Evolutionary conservation across 2,329 filamentous ascomycete species (phyloP), one percentile per base, ranked within the genome.

Genomic region (Aspergillus tanneri): DNA sequence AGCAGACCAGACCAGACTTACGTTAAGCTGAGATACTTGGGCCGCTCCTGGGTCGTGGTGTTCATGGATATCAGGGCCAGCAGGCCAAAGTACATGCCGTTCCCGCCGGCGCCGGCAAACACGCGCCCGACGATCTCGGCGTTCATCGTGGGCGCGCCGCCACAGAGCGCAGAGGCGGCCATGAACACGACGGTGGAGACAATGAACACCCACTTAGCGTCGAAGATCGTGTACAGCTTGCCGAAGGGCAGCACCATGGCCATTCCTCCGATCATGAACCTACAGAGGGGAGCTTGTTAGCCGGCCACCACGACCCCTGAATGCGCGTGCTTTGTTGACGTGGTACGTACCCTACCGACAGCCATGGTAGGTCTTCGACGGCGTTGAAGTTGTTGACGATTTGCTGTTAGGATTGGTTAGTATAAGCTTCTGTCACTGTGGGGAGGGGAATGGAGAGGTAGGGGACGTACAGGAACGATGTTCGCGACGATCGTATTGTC

Each of bases 91-190:
- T 69, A 70, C 37, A 67, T 57, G 9, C 66, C 64, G 5, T 49
- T 48, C 9, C 66, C 66, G 1, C 65, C 62, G 10, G 60, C 46
- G 5, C 68, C 66, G 39, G 54, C 54, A 7, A 68, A 54, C 6
- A 60, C 64, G 22, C 69, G 62, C 2, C 67, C 69, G 5, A 66
- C 56, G 37, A 81, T 80, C n/a, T 79, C 50, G 12, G 72, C 71
- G 35, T 69, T 56, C 58, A 76, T 73, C n/a, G 50, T 69, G 0
- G 69, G 71, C 0, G 74, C 71, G 0, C 63, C 71, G 7, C 74
- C 76, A 43, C 73, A 75, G 0, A 75, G 46, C 0, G 71, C 62
- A 23, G 46, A 53, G 0, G 63, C 66, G 10, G 41, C 56, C 46
- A 63, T 55, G 43, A 70, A 67, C 10, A 67, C n/a, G 2, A 41